phyloP scores from a whole-genome alignment of 176 grass and related monocot genomes.

The Alopecurus myosuroides region DNA sequence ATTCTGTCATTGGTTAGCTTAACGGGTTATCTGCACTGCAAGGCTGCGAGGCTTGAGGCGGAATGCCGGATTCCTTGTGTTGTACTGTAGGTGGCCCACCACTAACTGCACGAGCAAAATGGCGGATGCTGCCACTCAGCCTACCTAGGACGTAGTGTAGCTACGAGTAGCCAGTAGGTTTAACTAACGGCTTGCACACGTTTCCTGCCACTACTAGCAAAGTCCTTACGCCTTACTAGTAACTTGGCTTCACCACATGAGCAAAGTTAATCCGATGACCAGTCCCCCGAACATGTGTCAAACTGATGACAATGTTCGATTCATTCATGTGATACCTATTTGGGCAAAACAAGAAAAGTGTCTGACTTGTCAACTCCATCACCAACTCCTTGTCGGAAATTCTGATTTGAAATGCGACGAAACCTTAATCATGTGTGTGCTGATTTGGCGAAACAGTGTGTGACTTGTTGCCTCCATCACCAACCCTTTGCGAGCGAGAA shows the following conservation, averaged over 20 bases:
- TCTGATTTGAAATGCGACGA: neutral
- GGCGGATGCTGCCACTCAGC: neutral
- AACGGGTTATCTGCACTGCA: slow-evolving; percentile 27
- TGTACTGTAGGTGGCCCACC: slow-evolving; percentile 10
- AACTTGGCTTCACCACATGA: neutral
- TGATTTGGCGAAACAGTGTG: too few relatives aligned
- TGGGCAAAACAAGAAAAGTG: neutral
- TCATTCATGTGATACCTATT: neutral
- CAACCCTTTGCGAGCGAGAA: neutral
- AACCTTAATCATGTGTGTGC: neutral
- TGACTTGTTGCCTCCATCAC: neutral
- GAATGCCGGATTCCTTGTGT: slow-evolving; percentile 14
- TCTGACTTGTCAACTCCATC: neutral
- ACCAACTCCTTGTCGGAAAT: neutral
- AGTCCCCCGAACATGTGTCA: neutral
- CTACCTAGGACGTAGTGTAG: too few relatives aligned
- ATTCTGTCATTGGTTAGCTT: neutral
- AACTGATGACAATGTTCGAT: neutral
- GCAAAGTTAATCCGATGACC: too few relatives aligned
- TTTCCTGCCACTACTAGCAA: slow-evolving; percentile 39
- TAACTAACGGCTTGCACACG: slow-evolving; percentile 33
- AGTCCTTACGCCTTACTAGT: neutral
- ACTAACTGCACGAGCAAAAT: neutral
- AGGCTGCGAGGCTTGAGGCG: slow-evolving; percentile 16
- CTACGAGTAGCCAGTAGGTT: slow-evolving; percentile 27